Evolutionary conservation across 1,284 basidiomycete genomes (phyloP).

Genomic region (Chiua sp.): DNA sequence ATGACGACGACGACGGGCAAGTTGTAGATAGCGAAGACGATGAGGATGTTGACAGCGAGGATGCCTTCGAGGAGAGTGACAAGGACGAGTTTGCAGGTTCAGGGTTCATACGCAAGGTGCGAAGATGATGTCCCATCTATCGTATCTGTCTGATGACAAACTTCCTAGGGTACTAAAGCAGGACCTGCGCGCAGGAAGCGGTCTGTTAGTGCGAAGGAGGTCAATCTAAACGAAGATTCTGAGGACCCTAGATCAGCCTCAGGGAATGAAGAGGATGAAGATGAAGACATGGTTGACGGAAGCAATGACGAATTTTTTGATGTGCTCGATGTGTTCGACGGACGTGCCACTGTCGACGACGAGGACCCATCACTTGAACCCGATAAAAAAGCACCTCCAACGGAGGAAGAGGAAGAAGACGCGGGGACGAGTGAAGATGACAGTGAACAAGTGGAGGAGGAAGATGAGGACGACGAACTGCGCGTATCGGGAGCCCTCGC

Average conservation of each 20-base stretch:
- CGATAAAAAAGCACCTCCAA: not conserved
- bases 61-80: slow-evolving; percentile 83
- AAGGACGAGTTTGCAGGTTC: slow-evolving; percentile 81
- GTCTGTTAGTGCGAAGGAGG: slow-evolving; percentile 28
- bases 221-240: slow-evolving; percentile 71
- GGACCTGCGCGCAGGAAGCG: slow-evolving; percentile 2
- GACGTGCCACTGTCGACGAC: slow-evolving; percentile 48
- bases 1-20: slow-evolving; percentile 53
- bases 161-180: slow-evolving; percentile 15
- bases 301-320: slow-evolving; percentile 69
- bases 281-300: slow-evolving; percentile 55
- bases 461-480: slow-evolving; percentile 40
- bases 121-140: slow-evolving; percentile 16
- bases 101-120: slow-evolving; percentile 54
- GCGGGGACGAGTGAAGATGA: not conserved
- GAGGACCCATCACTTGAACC: not conserved
- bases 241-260: slow-evolving; percentile 39
- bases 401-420: not conserved
- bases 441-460: slow-evolving; percentile 31
- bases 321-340: slow-evolving; percentile 71
- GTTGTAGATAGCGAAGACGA: slow-evolving; percentile 71
- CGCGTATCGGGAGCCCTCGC: slow-evolving; percentile 62
- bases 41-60: slow-evolving; percentile 82
- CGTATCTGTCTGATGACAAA: slow-evolving; percentile 2
- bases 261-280: slow-evolving; percentile 46